Percentiles rank a stretch among this genome's conserved stretches.
Conservation (phyloP, 768 basidiomycete genomes). For the Leccinum subtestaceum region DNA sequence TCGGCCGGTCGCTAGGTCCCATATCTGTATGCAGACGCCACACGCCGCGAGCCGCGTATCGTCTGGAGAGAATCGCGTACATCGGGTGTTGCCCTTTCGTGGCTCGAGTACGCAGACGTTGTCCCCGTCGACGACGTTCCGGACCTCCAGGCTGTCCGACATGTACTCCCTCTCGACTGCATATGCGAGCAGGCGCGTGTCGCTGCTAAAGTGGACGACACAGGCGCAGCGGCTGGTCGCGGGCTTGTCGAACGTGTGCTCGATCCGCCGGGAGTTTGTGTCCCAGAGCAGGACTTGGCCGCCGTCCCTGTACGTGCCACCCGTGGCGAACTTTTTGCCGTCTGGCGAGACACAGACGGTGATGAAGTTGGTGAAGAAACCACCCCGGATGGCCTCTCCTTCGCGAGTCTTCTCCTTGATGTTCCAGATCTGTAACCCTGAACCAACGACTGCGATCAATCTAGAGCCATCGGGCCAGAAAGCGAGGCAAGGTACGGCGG, state of each 20-base stretch:
- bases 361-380: slow-evolving; percentile 28
- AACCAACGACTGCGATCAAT: slow-evolving; percentile 25
- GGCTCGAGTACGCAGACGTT: slow-evolving; percentile 19
- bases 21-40: slow-evolving; percentile 24
- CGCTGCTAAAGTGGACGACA: slow-evolving; percentile 24
- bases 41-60: slow-evolving; percentile 23
- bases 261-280: slow-evolving; percentile 19
- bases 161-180: slow-evolving; percentile 27
- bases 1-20: slow-evolving; percentile 18
- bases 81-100: slow-evolving; percentile 23
- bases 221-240: slow-evolving; percentile 21
- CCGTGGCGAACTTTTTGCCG: slow-evolving; percentile 24
- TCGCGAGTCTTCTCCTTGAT: slow-evolving; percentile 19
- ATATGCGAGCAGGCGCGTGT: slow-evolving; percentile 18
- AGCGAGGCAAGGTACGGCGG: slow-evolving; percentile 17
- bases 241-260: slow-evolving; percentile 24
- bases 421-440: slow-evolving; percentile 27
- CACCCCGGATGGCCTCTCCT: slow-evolving; percentile 21
- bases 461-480: slow-evolving; percentile 27
- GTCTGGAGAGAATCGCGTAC: slow-evolving; percentile 26
- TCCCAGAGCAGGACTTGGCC: slow-evolving; percentile 26
- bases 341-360: slow-evolving; percentile 24
- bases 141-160: slow-evolving; percentile 22
- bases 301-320: slow-evolving; percentile 24
- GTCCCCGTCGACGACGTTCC: slow-evolving; percentile 11